Conservation (phyloP, 495 filamentous ascomycete species). For the Trichoderma orchidacearum region DNA sequence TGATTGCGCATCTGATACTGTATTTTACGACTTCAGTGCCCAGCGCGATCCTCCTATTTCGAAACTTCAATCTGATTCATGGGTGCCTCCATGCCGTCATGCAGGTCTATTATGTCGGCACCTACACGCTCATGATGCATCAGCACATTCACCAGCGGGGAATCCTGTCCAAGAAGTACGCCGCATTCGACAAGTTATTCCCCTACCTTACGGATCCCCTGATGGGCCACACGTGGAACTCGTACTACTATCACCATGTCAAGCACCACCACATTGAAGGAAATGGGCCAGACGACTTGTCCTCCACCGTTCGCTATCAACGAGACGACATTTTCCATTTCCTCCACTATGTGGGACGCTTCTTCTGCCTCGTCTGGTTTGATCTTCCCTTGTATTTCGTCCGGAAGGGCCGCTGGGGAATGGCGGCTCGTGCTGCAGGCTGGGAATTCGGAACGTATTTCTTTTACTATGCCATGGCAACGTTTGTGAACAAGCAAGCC, state of each 20-base stretch:
- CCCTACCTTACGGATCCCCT: slow-evolving; percentile 63
- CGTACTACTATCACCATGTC: slow-evolving; percentile 73
- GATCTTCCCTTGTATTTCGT: slow-evolving; percentile 65
- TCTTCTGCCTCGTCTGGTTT: slow-evolving; percentile 57
- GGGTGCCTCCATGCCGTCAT: slow-evolving; percentile 48
- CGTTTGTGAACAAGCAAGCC: slow-evolving; percentile 28
- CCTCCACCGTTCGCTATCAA: slow-evolving; percentile 63
- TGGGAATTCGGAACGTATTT: slow-evolving; percentile 45
- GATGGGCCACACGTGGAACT: slow-evolving; percentile 74
- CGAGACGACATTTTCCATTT: slow-evolving; percentile 53
- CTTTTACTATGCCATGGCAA: slow-evolving; percentile 26
- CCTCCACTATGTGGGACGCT: slow-evolving; percentile 53
- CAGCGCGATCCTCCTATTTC: slow-evolving; percentile 49
- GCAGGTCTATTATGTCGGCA: slow-evolving; percentile 49
- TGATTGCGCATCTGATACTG: slow-evolving; percentile 61
- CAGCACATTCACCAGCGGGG: slow-evolving; percentile 71
- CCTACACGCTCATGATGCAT: slow-evolving; percentile 70
- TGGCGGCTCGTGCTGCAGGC: slow-evolving; percentile 36
- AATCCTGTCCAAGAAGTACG: slow-evolving; percentile 38
- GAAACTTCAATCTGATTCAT: slow-evolving; percentile 50
- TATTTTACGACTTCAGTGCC: slow-evolving; percentile 57
- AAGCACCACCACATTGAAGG: slow-evolving; percentile 77
- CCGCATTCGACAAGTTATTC: slow-evolving; percentile 44
- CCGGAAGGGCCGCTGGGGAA: slow-evolving; percentile 32
- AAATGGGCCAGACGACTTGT: slow-evolving; percentile 65